These are phyloP conservation scores for Bruguiera hainesii DNA, from an alignment of 441 rosid genomes.

Conservation along the genomic window DNA sequence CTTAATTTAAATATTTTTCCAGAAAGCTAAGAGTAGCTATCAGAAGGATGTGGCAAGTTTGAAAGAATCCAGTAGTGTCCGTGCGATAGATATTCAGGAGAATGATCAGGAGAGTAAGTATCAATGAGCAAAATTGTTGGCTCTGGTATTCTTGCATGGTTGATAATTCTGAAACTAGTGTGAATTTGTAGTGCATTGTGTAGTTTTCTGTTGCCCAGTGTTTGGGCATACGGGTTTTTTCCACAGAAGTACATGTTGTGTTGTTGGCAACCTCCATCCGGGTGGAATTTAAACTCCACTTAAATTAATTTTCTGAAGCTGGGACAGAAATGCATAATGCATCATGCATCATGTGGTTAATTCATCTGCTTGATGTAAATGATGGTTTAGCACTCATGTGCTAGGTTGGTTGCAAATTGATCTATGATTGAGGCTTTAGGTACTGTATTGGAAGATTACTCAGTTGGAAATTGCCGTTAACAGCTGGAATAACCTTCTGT, in stretches of 20 bases:
- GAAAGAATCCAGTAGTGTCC: conserved; percentile 50
- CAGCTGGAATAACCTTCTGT: too few species aligned
- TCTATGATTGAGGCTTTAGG: neutral
- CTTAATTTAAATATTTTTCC: conserved; percentile 16
- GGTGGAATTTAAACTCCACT: neutral
- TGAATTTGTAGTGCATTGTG: neutral
- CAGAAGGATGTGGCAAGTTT: conserved; percentile 77
- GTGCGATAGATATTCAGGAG: conserved; percentile 43
- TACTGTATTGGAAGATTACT: neutral
- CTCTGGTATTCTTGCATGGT: conserved; percentile 4
- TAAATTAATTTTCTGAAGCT: neutral
- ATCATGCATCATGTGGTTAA: neutral
- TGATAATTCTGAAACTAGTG: neutral
- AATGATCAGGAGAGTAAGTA: conserved; percentile 53
- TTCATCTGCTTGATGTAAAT: neutral
- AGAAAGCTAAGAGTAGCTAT: conserved; percentile 92
- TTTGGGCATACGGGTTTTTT: neutral
- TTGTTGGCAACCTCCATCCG: neutral
- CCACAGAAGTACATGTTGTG: neutral
- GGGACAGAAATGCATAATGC: neutral
- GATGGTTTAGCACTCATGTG: neutral
- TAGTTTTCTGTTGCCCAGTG: too few species aligned
- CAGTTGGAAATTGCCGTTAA: neutral
- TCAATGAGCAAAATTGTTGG: conserved; percentile 8
- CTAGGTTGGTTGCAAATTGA: neutral